phyloP scores from a whole-genome alignment of 2,329 filamentous ascomycete genomes.

The Sporothrix phasma region DNA sequence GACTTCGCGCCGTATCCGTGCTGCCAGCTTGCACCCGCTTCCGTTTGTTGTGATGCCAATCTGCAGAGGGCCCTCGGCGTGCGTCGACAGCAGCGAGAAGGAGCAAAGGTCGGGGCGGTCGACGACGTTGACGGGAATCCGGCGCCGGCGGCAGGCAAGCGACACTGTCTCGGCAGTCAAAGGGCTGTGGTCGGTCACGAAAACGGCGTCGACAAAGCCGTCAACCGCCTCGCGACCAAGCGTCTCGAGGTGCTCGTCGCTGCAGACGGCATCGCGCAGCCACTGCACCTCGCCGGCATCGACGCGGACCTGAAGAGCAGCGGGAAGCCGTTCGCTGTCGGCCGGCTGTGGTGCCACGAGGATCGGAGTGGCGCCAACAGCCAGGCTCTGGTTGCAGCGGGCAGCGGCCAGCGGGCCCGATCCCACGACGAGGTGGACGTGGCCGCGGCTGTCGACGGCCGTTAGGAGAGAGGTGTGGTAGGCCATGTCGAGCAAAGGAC shows the following conservation, averaged over 20 bases:
- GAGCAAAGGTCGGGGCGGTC: slow-evolving; percentile 81
- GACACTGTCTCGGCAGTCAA: slow-evolving; percentile 42
- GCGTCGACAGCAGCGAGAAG: slow-evolving; percentile 79
- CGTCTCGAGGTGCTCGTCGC: slow-evolving; percentile 55
- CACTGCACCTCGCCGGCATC: slow-evolving; percentile 58
- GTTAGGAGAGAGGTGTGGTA: slow-evolving; percentile 52
- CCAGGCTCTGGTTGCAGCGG: slow-evolving; percentile 68
- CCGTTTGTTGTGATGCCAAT: slow-evolving; percentile 94
- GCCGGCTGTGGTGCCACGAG: slow-evolving; percentile 56
- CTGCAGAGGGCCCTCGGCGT: slow-evolving; percentile 84
- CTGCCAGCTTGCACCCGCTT: slow-evolving; percentile 85
- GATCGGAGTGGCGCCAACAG: slow-evolving; percentile 71
- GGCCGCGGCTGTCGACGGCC: slow-evolving; percentile 57
- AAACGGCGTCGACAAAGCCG: slow-evolving; percentile 78
- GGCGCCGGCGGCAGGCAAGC: slow-evolving; percentile 60
- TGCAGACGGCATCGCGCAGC: slow-evolving; percentile 55
- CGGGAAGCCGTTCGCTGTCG: slow-evolving; percentile 41
- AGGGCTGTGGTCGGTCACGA: slow-evolving; percentile 51
- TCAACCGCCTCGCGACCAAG: slow-evolving; percentile 74
- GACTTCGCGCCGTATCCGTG: slow-evolving; percentile 80
- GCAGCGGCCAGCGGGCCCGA: slow-evolving; percentile 79
- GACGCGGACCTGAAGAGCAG: slow-evolving; percentile 50
- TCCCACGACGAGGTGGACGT: slow-evolving; percentile 78
- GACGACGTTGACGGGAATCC: slow-evolving; percentile 88
- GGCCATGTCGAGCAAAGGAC: background rate